Percentiles rank a stretch among this genome's conserved stretches.
Conservation (phyloP, 352 stramenopile species). For the Phytophthora lateralis region DNA sequence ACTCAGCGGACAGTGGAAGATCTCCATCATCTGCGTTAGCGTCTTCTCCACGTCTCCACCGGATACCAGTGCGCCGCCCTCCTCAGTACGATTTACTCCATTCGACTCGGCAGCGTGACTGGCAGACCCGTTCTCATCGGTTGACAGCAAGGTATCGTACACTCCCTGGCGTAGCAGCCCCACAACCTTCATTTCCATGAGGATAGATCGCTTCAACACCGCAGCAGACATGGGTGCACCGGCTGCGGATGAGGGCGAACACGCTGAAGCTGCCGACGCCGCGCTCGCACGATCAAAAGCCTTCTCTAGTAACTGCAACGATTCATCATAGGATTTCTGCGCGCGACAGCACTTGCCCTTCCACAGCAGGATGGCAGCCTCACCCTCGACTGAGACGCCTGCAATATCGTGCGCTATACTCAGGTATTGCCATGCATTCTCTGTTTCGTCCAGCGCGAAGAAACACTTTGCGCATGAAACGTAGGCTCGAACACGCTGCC, state of each 20-base stretch:
- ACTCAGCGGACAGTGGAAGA: conserved; percentile 75
- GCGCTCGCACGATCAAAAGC: conserved; percentile 59
- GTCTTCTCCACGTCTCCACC: conserved; percentile 41
- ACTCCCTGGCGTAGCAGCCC: conserved; percentile 52
- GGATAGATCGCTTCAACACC: conserved; percentile 54
- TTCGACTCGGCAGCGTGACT: conserved; percentile 4
- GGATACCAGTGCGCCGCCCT: conserved; percentile 1
- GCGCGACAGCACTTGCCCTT: conserved; percentile 67
- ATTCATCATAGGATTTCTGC: conserved; percentile 54
- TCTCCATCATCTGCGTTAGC: conserved; percentile 71
- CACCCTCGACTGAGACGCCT: conserved; percentile 42
- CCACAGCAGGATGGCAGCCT: conserved; percentile 64
- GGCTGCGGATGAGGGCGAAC: conserved; percentile 40
- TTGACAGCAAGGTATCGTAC: conserved; percentile 49
- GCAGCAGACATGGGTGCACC: conserved; percentile 23
- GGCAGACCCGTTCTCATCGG: conserved; percentile 15
- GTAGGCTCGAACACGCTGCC: conserved; percentile 49
- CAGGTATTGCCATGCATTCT: conserved; percentile 51
- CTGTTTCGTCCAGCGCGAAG: conserved; percentile 54
- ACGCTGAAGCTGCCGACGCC: conserved; percentile 36
- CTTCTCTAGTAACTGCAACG: conserved; percentile 49
- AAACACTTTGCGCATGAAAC: conserved; percentile 69
- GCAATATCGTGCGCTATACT: conserved; percentile 44
- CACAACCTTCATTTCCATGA: conserved; percentile 74
- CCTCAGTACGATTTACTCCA: conserved; percentile 1